phyloP scores from a whole-genome alignment of 192 early-diverging fungal species.

The Gonapodya sp. region DNA sequence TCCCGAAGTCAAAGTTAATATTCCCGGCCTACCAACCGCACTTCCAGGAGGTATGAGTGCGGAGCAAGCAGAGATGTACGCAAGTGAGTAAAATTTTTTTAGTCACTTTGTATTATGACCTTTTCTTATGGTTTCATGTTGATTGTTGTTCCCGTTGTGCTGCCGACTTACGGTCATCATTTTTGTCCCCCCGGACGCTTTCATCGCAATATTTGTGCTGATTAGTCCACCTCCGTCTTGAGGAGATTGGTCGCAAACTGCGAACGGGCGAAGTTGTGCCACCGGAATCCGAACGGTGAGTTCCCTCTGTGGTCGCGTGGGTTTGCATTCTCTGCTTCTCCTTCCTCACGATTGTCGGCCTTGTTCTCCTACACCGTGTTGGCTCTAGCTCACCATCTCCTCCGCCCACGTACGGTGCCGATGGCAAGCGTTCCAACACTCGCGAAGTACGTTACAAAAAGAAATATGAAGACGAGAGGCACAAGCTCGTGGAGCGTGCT shows the following conservation, averaged over 20 bases:
- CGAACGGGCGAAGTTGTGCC: constrained; percentile 76
- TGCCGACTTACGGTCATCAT: neutral
- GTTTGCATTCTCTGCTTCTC: too few species aligned
- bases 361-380: neutral
- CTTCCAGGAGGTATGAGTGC: constrained; percentile 64
- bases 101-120: neutral
- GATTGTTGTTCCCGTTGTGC: neutral
- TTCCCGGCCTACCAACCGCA: constrained; percentile 68
- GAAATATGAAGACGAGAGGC: constrained; percentile 87
- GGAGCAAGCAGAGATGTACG: constrained; percentile 71
- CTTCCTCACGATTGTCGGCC: neutral
- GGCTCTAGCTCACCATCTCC: constrained; percentile 87
- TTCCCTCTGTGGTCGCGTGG: too few species aligned
- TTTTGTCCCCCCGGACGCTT: too few species aligned
- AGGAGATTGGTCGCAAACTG: constrained; percentile 79
- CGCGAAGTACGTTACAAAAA: constrained; percentile 84
- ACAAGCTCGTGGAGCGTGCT: constrained; percentile 72
- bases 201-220: too few species aligned
- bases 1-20: constrained; percentile 57
- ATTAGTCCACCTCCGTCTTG: constrained; percentile 74
- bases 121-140: neutral
- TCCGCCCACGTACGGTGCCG: constrained; percentile 78
- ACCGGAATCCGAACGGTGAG: constrained; percentile 60
- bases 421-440: constrained; percentile 94
- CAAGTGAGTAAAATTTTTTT: constrained; percentile 45